Evolutionary conservation across 768 basidiomycete species (phyloP).

Genomic region (Clathrus columnatus): DNA sequence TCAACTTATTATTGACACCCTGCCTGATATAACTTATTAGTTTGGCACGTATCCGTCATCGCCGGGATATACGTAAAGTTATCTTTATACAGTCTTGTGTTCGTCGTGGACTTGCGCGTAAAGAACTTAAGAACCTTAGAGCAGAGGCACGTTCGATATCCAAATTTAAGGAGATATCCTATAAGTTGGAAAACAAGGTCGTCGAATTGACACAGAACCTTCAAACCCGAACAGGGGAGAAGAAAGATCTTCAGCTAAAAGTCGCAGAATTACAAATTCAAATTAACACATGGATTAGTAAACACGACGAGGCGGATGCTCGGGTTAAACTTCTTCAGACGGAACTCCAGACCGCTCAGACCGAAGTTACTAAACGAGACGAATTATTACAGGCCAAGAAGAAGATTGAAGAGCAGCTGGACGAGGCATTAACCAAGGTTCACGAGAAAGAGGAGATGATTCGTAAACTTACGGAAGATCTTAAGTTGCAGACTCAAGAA

Average conservation of each 20-base stretch:
- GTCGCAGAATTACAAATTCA: conserved; percentile 77
- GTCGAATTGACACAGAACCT: conserved; percentile 94
- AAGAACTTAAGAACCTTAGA: conserved; percentile 73
- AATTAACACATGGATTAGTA: conserved; percentile 73
- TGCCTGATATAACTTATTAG: conserved; percentile 26
- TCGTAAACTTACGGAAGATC: conserved; percentile 69
- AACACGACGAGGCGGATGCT: conserved; percentile 79
- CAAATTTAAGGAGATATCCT: conserved; percentile 98
- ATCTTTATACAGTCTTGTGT: conserved; percentile 87
- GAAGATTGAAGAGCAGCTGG: conserved; percentile 70
- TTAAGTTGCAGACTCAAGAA: conserved; percentile 61
- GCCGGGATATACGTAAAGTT: conserved; percentile 58
- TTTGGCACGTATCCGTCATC: conserved; percentile 44
- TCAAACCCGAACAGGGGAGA: conserved; percentile 85
- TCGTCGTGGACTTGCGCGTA: conserved; percentile 79
- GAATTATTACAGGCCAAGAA: conserved; percentile 68
- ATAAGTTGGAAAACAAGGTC: conserved; percentile 96
- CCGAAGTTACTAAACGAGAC: conserved; percentile 62
- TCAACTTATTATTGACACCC: conserved; percentile 7
- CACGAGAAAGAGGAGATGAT: conserved; percentile 81
- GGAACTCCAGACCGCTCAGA: conserved; percentile 61
- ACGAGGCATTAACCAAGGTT: conserved; percentile 65
- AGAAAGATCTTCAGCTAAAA: conserved; percentile 74
- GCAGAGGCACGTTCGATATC: conserved; percentile 94
- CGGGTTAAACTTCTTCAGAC: conserved; percentile 64